Conservation (phyloP, 2,329 filamentous ascomycete species). For the Escovopsis sp. region DNA sequence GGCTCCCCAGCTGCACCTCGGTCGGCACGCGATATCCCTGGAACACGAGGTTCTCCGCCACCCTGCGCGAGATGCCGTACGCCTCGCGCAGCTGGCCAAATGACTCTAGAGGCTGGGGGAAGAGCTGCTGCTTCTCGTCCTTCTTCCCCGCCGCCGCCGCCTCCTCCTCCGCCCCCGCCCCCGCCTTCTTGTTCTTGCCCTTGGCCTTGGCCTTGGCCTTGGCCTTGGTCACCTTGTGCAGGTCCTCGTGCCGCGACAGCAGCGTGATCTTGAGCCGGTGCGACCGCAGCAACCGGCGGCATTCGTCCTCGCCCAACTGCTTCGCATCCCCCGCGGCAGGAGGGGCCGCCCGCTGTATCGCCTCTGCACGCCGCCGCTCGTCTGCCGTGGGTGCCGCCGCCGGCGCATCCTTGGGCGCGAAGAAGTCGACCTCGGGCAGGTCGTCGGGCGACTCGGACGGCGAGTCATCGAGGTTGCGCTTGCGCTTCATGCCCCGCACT, state of each 20-base stretch:
- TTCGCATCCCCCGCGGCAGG: conserved; percentile 14
- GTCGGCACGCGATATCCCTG: conserved; percentile 83
- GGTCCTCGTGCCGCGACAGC: conserved; percentile 38
- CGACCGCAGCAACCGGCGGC: conserved; percentile 57
- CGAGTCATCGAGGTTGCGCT: conserved; percentile 29
- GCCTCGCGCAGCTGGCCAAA: conserved; percentile 58
- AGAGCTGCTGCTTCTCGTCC: conserved; percentile 47
- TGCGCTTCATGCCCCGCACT: conserved; percentile 38
- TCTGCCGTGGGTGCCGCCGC: conserved; percentile 16
- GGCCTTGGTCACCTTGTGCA: conserved; percentile 35
- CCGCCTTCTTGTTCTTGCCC: conserved; percentile 36
- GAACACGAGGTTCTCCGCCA: conserved; percentile 65
- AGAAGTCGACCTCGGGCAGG: conserved; percentile 42
- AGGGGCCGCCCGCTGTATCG: conserved; percentile 14
- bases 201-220: conserved; percentile 20
- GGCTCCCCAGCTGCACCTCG: conserved; percentile 77
- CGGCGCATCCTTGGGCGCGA: conserved; percentile 31
- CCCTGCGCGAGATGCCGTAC: conserved; percentile 58
- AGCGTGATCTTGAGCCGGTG: conserved; percentile 78
- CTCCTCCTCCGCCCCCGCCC: conserved; percentile 27
- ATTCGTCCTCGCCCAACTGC: conserved; percentile 51
- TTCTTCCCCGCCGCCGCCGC: conserved; percentile 31
- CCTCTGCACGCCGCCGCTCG: conserved; percentile 8
- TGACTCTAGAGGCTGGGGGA: conserved; percentile 62
- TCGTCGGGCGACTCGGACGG: conserved; percentile 15